These are phyloP conservation scores for Exophiala phaeomuriformis DNA, from an alignment of 2,329 filamentous ascomycete species.

Conservation along the genomic window DNA sequence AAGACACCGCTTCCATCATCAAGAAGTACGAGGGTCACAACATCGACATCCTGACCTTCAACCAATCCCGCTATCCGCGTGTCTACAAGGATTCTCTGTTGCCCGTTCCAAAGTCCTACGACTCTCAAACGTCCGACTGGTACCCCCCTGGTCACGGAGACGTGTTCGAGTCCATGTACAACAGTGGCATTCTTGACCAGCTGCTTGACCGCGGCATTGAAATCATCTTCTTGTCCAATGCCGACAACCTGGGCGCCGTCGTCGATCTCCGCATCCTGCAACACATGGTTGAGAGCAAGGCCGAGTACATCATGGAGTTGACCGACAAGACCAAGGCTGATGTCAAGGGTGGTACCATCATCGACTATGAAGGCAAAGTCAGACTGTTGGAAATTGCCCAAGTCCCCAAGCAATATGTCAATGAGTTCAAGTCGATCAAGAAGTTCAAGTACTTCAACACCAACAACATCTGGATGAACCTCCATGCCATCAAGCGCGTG, in stretches of 20 bases:
- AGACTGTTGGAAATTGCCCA: slow-evolving; percentile 97
- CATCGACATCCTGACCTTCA: slow-evolving; percentile 99
- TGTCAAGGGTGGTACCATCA: slow-evolving; percentile 99
- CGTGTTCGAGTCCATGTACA: slow-evolving; percentile 99
- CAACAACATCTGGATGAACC: slow-evolving; percentile 99
- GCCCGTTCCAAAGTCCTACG: slow-evolving; percentile 80
- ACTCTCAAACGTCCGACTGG: slow-evolving; percentile 91
- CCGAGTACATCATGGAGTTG: slow-evolving; percentile 99
- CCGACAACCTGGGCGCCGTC: slow-evolving; percentile 95
- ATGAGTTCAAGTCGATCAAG: slow-evolving; percentile 99
- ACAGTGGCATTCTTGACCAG: slow-evolving; percentile 96
- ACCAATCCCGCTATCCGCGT: slow-evolving; percentile 97
- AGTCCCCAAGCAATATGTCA: slow-evolving; percentile 98
- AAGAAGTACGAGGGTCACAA: slow-evolving; percentile 99
- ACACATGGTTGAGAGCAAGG: slow-evolving; percentile 96
- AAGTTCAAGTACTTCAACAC: slow-evolving; percentile 99
- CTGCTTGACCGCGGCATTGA: slow-evolving; percentile 91
- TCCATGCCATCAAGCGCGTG: slow-evolving; percentile 94
- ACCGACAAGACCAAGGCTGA: slow-evolving; percentile 99
- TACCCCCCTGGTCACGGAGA: slow-evolving; percentile 99
- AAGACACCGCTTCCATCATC: slow-evolving; percentile 97
- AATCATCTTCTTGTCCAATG: slow-evolving; percentile 97
- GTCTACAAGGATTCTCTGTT: slow-evolving; percentile 97
- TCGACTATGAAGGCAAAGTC: slow-evolving; percentile 95
- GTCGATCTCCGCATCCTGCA: slow-evolving; percentile 97